Base-by-base conservation (phyloP, 148 eudicot genomes). In the Rhododendron griersonianum region DNA sequence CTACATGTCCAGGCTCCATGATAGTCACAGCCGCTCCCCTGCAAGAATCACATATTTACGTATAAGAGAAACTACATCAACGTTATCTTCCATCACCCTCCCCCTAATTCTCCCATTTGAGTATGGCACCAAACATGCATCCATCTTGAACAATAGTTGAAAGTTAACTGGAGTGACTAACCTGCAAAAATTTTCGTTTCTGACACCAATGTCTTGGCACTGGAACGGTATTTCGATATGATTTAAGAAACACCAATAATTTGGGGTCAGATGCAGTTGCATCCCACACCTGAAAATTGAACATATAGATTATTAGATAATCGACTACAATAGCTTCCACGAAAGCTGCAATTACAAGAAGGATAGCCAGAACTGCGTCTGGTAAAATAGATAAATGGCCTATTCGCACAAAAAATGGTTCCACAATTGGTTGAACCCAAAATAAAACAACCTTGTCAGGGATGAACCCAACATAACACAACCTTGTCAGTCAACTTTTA, bases 151-250 rank as follows among this genome's bases (percentile, higher is more conserved):
- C 81, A 61, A 82, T 73, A 19, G 48, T 15, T 33, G 73, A 37
- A n/a, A 23, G 69, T 71, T 35, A 86, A 83, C 41, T 37, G 41
- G 61, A 81, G 33, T 61, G 55, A 88, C 93, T 90, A 85, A 96
- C 99, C 98, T 98, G 98, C 86, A 95, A 87, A 90, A 93, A 98
- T 85, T 98, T 98, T 74, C 98, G 90, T 88, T 98, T 98, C 92
- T 94, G 98, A 86, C 93, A 93, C 98, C 99, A 98, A 89, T 98
- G 99, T 74, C 99, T 91, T 21, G 98, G 99, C 71, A 98, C 99
- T 65, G 98, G 98, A 84, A 98, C 99, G 41, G 98, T 93, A 86
- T 98, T 95, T 25, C 98, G 91, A 85, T 95, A 95, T 23, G 99
- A 95, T 89, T 95, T 96, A 83, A 96, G 91, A 87, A 85, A 95